Conservation (phyloP, 2,329 filamentous ascomycete genomes). For the Exophiala sp. region DNA sequence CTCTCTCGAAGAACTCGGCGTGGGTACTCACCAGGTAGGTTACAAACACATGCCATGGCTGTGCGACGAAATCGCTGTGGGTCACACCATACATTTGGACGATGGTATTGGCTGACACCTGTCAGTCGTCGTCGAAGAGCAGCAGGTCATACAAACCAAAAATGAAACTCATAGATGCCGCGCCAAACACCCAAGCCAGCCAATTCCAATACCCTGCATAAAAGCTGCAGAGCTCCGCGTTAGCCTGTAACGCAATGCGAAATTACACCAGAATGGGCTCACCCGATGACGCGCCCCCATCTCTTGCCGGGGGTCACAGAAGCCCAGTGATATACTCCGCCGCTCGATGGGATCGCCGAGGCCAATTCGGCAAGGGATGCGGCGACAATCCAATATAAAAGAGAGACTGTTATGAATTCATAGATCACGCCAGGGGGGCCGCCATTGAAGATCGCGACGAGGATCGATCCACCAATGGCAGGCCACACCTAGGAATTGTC, state of each 20-base stretch:
- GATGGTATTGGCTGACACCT: constrained; percentile 47
- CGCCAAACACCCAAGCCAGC: constrained; percentile 58
- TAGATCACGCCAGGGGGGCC: constrained; percentile 61
- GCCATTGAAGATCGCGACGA: constrained; percentile 47
- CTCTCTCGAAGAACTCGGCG: not conserved
- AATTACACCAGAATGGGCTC: not conserved
- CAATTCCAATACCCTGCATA: constrained; percentile 46
- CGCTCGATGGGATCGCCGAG: constrained; percentile 58
- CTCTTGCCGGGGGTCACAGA: constrained; percentile 55
- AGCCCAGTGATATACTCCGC: constrained; percentile 62
- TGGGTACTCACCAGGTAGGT: constrained; percentile 46
- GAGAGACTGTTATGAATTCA: constrained; percentile 52
- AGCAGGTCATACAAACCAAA: constrained; percentile 33
- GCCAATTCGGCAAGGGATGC: constrained; percentile 60
- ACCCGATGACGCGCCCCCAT: constrained; percentile 51
- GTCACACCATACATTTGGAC: constrained; percentile 61
- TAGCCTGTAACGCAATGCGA: not conserved
- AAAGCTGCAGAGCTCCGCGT: constrained; percentile 20
- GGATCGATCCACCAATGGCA: constrained; percentile 56
- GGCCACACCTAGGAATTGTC: constrained; percentile 27
- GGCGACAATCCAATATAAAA: constrained; percentile 58
- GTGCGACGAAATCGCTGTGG: constrained; percentile 48
- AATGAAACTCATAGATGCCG: constrained; percentile 58
- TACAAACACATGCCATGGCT: constrained; percentile 60
- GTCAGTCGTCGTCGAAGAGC: not conserved